Conservation (phyloP, 768 basidiomycete species). For the Termitomyces sp. region DNA sequence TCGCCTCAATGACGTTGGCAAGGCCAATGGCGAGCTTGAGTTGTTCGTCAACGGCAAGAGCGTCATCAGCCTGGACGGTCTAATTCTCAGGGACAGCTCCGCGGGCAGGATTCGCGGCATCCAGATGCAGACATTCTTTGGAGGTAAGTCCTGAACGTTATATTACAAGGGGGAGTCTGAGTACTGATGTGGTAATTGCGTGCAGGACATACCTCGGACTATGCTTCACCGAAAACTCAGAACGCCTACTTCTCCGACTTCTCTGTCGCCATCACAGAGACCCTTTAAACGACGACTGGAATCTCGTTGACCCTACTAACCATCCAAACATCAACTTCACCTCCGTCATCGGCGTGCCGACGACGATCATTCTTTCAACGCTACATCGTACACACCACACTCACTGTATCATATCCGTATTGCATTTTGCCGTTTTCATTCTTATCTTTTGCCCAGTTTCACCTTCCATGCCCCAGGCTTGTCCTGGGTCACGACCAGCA, state of each 20-base stretch:
- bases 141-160: slow-evolving; percentile 32
- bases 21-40: slow-evolving; percentile 67
- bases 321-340: background rate
- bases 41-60: slow-evolving; percentile 62
- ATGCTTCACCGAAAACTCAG: slow-evolving; percentile 59
- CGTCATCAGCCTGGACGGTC: slow-evolving; percentile 49
- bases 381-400: slow-evolving; percentile 7
- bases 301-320: background rate
- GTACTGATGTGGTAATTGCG: background rate
- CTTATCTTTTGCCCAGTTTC: background rate
- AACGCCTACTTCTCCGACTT: slow-evolving; percentile 64
- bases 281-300: slow-evolving; percentile 23
- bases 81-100: slow-evolving; percentile 45
- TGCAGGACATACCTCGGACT: slow-evolving; percentile 38
- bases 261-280: slow-evolving; percentile 54
- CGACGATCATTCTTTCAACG: slow-evolving; percentile 9
- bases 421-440: background rate
- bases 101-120: slow-evolving; percentile 57
- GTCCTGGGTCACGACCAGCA: slow-evolving; percentile 6
- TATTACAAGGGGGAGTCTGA: background rate
- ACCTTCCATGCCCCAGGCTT: background rate
- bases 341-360: slow-evolving; percentile 6
- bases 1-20: slow-evolving; percentile 64
- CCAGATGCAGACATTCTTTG: slow-evolving; percentile 78
- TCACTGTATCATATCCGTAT: slow-evolving; percentile 14